Conservation (phyloP, 2,329 filamentous ascomycete genomes). For the Sordariomycetes sp. region DNA sequence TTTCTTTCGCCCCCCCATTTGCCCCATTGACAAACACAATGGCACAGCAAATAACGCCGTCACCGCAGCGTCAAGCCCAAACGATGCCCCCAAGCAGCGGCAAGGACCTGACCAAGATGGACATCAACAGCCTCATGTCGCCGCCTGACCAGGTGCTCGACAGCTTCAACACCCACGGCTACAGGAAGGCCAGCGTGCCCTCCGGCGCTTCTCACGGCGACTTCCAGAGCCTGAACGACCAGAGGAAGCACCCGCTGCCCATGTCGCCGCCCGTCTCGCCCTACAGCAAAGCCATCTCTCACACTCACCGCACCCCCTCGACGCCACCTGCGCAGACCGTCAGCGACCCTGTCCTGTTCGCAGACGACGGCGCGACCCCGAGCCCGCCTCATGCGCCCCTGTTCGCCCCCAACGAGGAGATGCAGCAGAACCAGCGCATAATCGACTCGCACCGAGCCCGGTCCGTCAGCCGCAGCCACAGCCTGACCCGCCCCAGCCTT, state of each 20-base stretch:
- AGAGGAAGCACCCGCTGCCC: slow-evolving; percentile 26
- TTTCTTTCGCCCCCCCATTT: too few relatives aligned
- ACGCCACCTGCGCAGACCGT: slow-evolving; percentile 20
- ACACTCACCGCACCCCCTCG: slow-evolving; percentile 15
- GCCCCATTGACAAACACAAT: too few relatives aligned
- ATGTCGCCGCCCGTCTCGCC: slow-evolving; percentile 52
- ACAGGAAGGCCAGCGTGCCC: not conserved
- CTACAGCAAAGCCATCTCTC: slow-evolving; percentile 29
- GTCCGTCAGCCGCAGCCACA: not conserved
- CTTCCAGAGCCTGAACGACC: too few relatives aligned
- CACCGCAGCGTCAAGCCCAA: too few relatives aligned
- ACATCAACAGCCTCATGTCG: slow-evolving; percentile 50
- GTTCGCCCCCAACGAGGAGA: slow-evolving; percentile 32
- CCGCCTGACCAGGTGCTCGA: slow-evolving; percentile 49
- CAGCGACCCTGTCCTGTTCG: slow-evolving; percentile 49
- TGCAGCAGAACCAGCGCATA: slow-evolving; percentile 32
- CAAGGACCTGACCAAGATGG: slow-evolving; percentile 37
- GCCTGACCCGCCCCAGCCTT: slow-evolving; percentile 15
- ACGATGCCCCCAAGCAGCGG: slow-evolving; percentile 31
- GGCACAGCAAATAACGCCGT: too few relatives aligned
- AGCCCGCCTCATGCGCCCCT: slow-evolving; percentile 36
- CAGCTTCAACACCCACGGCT: slow-evolving; percentile 29
- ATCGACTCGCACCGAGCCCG: slow-evolving; percentile 25
- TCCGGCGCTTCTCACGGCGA: too few relatives aligned
- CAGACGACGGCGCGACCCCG: slow-evolving; percentile 26